These are phyloP conservation scores for Zoysia matrella DNA, from an alignment of 202 grass and related monocot species.

Conservation along the genomic window DNA sequence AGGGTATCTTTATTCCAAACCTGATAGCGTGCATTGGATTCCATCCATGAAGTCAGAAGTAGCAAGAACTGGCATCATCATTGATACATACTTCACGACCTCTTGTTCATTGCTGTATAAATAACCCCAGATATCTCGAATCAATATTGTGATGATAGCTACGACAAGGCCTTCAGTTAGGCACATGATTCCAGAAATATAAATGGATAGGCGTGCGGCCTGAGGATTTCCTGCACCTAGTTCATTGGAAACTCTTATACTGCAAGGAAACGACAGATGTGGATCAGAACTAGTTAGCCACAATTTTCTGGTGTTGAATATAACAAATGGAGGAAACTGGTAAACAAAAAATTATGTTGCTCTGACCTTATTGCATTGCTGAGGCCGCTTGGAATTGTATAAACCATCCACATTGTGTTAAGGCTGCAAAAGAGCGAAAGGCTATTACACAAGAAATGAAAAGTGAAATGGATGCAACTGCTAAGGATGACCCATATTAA, in stretches of 20 bases:
- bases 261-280: constrained; percentile 39
- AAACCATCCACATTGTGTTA: constrained; percentile 99
- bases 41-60: constrained; percentile 95
- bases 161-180: constrained; percentile 66
- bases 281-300: constrained; percentile 9
- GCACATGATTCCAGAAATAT: constrained; percentile 65
- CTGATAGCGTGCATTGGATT: constrained; percentile 92
- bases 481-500: not conserved
- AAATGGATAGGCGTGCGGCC: constrained; percentile 62
- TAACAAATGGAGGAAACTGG: not conserved
- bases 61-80: constrained; percentile 93
- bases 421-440: constrained; percentile 56
- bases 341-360: not conserved
- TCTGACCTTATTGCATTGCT: constrained; percentile 80
- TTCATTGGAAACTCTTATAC: constrained; percentile 97
- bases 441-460: constrained; percentile 23
- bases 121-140: constrained; percentile 75
- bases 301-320: constrained; percentile 36
- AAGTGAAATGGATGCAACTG: constrained; percentile 14
- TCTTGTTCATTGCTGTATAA: constrained; percentile 79
- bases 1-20: constrained; percentile 41
- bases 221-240: constrained; percentile 70
- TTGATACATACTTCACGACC: constrained; percentile 72
- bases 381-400: constrained; percentile 96
- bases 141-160: constrained; percentile 60